Conservation (phyloP, 2,329 filamentous ascomycete species). For the Mariannaea elegans region DNA sequence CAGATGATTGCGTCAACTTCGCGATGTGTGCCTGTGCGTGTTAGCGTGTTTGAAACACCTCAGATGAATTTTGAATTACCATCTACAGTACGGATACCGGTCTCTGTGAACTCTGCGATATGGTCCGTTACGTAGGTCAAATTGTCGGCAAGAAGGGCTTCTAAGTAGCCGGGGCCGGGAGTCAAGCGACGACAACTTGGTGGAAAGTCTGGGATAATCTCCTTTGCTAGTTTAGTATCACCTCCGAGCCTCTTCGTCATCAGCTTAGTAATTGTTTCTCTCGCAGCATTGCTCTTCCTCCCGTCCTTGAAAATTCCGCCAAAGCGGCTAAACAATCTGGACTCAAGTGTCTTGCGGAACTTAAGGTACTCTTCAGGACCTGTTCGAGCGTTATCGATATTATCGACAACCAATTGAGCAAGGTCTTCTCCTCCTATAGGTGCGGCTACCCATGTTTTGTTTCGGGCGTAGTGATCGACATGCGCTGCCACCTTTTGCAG, state of each 20-base stretch:
- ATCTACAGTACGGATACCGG: slow-evolving; percentile 7
- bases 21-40: background rate
- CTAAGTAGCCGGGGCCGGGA: slow-evolving; percentile 8
- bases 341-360: slow-evolving; percentile 8
- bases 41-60: background rate
- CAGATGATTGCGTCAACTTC: slow-evolving; percentile 9
- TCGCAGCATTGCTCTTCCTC: background rate
- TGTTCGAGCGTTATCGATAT: slow-evolving; percentile 7
- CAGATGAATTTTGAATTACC: background rate
- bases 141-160: background rate
- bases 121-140: slow-evolving; percentile 4
- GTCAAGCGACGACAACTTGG: slow-evolving; percentile 11
- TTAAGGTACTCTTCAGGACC: slow-evolving; percentile 7
- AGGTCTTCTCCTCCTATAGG: slow-evolving; percentile 13
- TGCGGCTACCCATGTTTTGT: slow-evolving; percentile 11
- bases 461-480: slow-evolving; percentile 11
- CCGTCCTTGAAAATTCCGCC: slow-evolving; percentile 2
- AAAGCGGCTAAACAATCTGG: slow-evolving; percentile 4
- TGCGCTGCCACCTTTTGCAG: slow-evolving; percentile 1
- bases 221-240: background rate
- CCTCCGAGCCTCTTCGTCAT: slow-evolving; percentile 7
- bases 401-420: background rate
- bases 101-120: slow-evolving; percentile 9
- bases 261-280: background rate
- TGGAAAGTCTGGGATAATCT: slow-evolving; percentile 12